Evolutionary conservation across 345 rosid species (phyloP).

Genomic region (Iberis pinnata): DNA sequence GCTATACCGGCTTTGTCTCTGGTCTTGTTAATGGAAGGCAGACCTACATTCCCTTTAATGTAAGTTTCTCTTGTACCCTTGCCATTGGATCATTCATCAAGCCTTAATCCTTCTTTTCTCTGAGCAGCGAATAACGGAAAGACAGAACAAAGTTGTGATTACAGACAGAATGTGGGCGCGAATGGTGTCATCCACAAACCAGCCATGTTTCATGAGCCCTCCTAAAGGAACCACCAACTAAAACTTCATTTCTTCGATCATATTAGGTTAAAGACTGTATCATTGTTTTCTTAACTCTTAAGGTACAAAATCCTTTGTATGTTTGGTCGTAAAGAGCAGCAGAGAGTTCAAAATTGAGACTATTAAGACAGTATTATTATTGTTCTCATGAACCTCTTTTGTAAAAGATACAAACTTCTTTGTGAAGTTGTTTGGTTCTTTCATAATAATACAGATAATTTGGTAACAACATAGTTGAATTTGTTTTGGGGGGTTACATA

Average conservation of each 20-base stretch:
- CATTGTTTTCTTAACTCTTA: too few relatives aligned
- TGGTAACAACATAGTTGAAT: too few relatives aligned
- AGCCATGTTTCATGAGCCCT: slow-evolving; percentile 58
- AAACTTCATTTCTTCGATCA: background rate
- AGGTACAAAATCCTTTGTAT: too few relatives aligned
- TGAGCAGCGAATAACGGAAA: slow-evolving; percentile 56
- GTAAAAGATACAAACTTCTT: slow-evolving; percentile 4
- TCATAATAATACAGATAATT: too few relatives aligned
- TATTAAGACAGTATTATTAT: too few relatives aligned
- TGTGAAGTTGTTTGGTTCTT: too few relatives aligned
- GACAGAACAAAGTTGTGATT: slow-evolving; percentile 59
- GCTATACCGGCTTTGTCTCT: slow-evolving; percentile 71
- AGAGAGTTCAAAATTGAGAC: too few relatives aligned
- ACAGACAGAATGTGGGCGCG: slow-evolving; percentile 93
- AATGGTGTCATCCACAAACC: slow-evolving; percentile 64
- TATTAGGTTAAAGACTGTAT: too few relatives aligned
- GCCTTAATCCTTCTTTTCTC: background rate
- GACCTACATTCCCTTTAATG: slow-evolving; percentile 65
- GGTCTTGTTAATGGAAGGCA: slow-evolving; percentile 82
- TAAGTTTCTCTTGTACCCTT: slow-evolving; percentile 31
- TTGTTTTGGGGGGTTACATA: too few relatives aligned
- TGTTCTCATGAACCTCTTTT: slow-evolving; percentile 6
- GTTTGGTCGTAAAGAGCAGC: too few relatives aligned
- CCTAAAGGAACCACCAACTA: slow-evolving; percentile 14
- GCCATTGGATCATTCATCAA: background rate